A percentile compares a stretch with the other conserved stretches of the same genome.
These are phyloP conservation scores for Suhomyces sp. DNA, from an alignment of 805 yeast species.

Conservation along the genomic window DNA sequence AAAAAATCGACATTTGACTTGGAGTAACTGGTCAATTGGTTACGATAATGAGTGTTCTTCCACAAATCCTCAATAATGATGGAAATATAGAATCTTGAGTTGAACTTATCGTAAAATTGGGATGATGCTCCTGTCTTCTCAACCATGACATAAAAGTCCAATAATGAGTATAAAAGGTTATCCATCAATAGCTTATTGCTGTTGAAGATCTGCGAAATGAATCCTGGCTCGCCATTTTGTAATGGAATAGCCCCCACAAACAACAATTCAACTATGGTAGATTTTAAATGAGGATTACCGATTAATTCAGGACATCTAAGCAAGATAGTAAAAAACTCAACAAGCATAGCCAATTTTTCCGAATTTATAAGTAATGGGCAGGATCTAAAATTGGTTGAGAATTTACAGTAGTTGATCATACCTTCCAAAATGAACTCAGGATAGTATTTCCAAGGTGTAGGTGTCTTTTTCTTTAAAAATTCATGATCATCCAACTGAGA, in stretches of 20 bases:
- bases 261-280: conserved; percentile 75
- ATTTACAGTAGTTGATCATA: conserved; percentile 65
- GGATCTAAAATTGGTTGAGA: conserved; percentile 52
- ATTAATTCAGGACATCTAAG: conserved; percentile 81
- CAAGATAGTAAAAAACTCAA: conserved; percentile 70
- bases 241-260: conserved; percentile 68
- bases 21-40: conserved; percentile 68
- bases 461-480: conserved; percentile 60
- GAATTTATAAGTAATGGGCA: conserved; percentile 56
- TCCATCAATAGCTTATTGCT: conserved; percentile 59
- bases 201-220: conserved; percentile 63
- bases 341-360: conserved; percentile 52
- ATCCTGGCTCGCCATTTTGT: conserved; percentile 63
- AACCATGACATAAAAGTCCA: conserved; percentile 89
- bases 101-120: conserved; percentile 95
- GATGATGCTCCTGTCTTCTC: conserved; percentile 95
- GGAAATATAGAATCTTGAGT: conserved; percentile 82
- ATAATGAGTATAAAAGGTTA: conserved; percentile 73
- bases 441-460: conserved; percentile 71
- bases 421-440: conserved; percentile 90
- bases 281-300: conserved; percentile 91
- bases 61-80: conserved; percentile 79
- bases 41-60: conserved; percentile 65
- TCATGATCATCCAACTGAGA: conserved; percentile 76
- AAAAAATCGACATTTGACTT: conserved; percentile 74